Evolutionary conservation across 2,329 filamentous ascomycete species (phyloP), one percentile per base, ranked within the genome.

Genomic region (Ambrosiella xylebori): DNA sequence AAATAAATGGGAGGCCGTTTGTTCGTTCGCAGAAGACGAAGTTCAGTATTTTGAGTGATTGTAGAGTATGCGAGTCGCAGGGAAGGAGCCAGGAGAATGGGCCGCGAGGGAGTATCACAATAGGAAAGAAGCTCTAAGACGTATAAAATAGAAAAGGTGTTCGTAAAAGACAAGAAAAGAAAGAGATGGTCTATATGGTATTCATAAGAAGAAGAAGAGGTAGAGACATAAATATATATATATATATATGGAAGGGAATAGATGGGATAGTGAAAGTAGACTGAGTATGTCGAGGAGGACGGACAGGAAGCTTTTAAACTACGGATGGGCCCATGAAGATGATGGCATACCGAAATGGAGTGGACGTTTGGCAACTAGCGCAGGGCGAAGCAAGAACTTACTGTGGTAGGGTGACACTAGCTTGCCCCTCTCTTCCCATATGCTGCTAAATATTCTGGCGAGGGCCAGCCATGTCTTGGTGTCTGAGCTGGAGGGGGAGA

Each of bases 81-180:
- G 53, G 41, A 56, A 56, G 57, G 53, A 56, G 37, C 45, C 49
- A 53, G 57, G 59, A 55, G 45, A 45, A 44, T 35, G 54, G 45
- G 56, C 36, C 47, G 50, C 57, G 58, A 51, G 56, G 58, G 58
- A 56, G 54, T 60, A 60, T 60, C 59, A 60, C 59, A 52, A 55
- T 47, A 57, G 59, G 56, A 60, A 60, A 49, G 51, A 54, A 57
- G 51, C 44, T 59, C 57, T 60, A 57, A 40, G 37, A 50, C 40
- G 17, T 47, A 47, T 19, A 49, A 40, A 49, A 13, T 44, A 56
- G 36, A 12, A 47, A 47, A 8, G 44, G n/a, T 13, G n/a, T 15
- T 47, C 11, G 44, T 47, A n/a, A 17, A 47, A 47, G 19, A 17
- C 1, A 13, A 47, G 19, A 47, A 15, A 8, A 47, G 44, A 47